These are phyloP conservation scores for Urochloa ruziziensis DNA, from an alignment of 176 grass and related monocot species.

Conservation along the genomic window DNA sequence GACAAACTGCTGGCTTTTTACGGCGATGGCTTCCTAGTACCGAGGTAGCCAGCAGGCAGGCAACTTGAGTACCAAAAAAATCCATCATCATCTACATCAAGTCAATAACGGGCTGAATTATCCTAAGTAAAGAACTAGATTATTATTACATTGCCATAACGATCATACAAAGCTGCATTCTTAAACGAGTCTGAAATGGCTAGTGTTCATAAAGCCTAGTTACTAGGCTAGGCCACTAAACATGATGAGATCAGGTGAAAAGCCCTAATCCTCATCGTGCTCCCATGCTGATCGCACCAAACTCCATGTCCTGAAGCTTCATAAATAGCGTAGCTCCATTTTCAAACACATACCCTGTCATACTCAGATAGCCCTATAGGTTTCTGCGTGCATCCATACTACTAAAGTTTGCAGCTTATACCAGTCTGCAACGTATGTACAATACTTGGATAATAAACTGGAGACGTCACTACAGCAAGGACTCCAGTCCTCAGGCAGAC, in stretches of 20 bases:
- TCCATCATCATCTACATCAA: too few species aligned
- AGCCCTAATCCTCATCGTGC: conserved; percentile 9
- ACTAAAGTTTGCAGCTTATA: not conserved
- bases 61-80: too few species aligned
- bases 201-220: not conserved
- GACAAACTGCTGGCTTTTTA: too few species aligned
- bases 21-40: too few species aligned
- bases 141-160: not conserved
- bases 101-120: too few species aligned
- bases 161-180: not conserved
- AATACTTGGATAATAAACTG: conserved; percentile 3
- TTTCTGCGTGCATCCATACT: not conserved
- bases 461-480: not conserved
- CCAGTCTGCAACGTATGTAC: not conserved
- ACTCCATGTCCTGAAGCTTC: not conserved
- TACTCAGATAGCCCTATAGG: not conserved
- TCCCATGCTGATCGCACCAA: not conserved
- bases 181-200: not conserved
- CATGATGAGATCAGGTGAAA: conserved; percentile 17
- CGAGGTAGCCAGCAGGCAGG: too few species aligned
- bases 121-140: not conserved
- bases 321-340: not conserved
- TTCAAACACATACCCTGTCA: not conserved
- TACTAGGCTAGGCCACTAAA: not conserved
- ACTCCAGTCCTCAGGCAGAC: conserved; percentile 40